Percentiles rank a stretch among this genome's conserved stretches.
Conservation (phyloP, 2,329 filamentous ascomycete species). For the Epichloe scottii region DNA sequence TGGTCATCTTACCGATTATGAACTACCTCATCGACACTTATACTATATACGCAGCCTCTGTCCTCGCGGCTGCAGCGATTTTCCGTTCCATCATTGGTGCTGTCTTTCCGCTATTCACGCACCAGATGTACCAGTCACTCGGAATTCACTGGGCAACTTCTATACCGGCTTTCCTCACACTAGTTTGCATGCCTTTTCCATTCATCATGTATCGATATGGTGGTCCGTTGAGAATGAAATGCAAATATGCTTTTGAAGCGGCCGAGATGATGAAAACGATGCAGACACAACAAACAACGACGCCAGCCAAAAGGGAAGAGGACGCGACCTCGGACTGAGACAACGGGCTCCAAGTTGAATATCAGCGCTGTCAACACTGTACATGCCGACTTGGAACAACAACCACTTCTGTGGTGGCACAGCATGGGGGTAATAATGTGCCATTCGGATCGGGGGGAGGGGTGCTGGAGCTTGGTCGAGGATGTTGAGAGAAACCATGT, state of each 20-base stretch:
- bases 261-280: neutral
- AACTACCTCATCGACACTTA: constrained; percentile 54
- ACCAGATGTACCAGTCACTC: constrained; percentile 35
- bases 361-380: too few relatives aligned
- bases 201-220: constrained; percentile 40
- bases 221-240: neutral
- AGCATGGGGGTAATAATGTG: too few relatives aligned
- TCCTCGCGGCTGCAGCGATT: constrained; percentile 54
- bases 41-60: constrained; percentile 59
- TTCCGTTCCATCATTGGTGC: constrained; percentile 56
- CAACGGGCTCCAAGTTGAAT: too few relatives aligned
- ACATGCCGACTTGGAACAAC: too few relatives aligned
- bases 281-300: too few relatives aligned
- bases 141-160: constrained; percentile 62
- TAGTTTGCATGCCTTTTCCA: constrained; percentile 36
- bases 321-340: too few relatives aligned
- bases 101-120: constrained; percentile 56
- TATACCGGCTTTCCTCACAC: constrained; percentile 55
- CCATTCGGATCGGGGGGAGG: too few relatives aligned
- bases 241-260: neutral
- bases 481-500: too few relatives aligned
- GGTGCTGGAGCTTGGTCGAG: too few relatives aligned
- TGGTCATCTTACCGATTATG: constrained; percentile 46
- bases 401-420: too few relatives aligned
- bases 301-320: too few relatives aligned